Base-by-base conservation (phyloP, 208 protist species). In the Leishmania lainsoni region DNA sequence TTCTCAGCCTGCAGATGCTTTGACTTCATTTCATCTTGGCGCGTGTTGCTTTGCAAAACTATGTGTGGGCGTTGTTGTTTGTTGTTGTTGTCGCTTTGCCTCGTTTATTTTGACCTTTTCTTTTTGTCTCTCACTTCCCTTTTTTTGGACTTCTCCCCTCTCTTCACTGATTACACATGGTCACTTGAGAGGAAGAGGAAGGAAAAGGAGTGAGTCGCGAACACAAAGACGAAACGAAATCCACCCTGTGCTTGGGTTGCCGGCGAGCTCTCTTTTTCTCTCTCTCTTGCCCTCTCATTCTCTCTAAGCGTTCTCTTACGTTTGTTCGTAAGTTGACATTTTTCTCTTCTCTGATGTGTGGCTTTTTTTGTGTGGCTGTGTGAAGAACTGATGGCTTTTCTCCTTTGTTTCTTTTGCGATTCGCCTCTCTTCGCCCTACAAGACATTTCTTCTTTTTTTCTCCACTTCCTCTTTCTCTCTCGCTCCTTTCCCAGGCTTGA, bases 381-480 rank as follows among this genome's bases (percentile, higher is more conserved):
- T 61, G 14, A 10, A 0, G 9, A 39, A 39, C 35, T 39, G 35
- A 39, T 39, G 2, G 35, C 35, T 8, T 61, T 6, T 12, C 14
- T 61, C n/a, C n/a, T 61, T 58, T 42, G 48, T 87, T 66, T 76
- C 65, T 76, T 59, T 76, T 29, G 79, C 35, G 61, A 29, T 54
- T 52, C 26, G 65, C 29, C 29, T n/a, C 39, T 52, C 72, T 63
- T 74, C 32, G n/a, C 73, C 14, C 29, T 68, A 32, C 32, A 2
- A 42, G 29, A 58, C 26, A 1, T 63, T 39, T 39, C 35, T 58
- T 75, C 10, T n/a, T 5, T 69, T 42, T 9, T 42, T n/a, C 14
- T 69, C 12, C 10, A 14, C 63, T 16, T 69, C 63, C 3, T 42
- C 48, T 39, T 39, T 71, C n/a, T 42, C 79, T 75, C 51, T 29